Evolutionary conservation across 805 yeast genomes (phyloP).

Genomic region (Metschnikowia proteae): DNA sequence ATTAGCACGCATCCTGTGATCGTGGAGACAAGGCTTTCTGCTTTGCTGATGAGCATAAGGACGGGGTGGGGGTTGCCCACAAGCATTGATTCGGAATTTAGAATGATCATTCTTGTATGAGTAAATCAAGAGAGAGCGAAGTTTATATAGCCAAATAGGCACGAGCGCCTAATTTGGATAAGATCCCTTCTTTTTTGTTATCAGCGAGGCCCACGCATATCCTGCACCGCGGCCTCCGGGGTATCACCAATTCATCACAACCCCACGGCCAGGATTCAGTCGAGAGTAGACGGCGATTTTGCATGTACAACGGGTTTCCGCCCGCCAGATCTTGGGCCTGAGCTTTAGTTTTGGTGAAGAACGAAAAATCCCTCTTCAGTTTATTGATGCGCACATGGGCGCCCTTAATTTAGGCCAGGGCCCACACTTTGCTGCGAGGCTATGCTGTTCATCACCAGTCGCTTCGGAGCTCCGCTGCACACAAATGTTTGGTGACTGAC

Average conservation of each 20-base stretch:
- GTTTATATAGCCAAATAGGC: neutral
- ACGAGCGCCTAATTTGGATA: neutral
- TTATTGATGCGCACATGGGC: neutral
- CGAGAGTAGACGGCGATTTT: too few relatives aligned
- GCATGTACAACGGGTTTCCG: too few relatives aligned
- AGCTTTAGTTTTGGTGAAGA: too few relatives aligned
- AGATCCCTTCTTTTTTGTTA: neutral
- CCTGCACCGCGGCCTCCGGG: neutral
- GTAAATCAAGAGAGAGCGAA: neutral
- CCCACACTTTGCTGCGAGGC: neutral
- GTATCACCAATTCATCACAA: neutral
- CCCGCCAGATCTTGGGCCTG: too few relatives aligned
- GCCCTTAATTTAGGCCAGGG: neutral
- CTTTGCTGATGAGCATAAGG: neutral
- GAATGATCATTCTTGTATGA: neutral
- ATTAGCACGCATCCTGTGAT: neutral
- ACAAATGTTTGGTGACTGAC: too few relatives aligned
- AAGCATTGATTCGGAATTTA: neutral
- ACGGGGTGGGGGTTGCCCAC: neutral
- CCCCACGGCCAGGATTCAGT: too few relatives aligned
- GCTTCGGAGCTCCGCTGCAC: neutral
- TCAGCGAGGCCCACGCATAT: slow-evolving; percentile 1
- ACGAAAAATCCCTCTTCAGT: too few relatives aligned
- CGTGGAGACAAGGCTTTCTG: neutral
- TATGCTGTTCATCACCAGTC: neutral